Evolutionary conservation across 129 eudicot species (phyloP), one percentile per base, ranked within the genome.

Genomic region (Artemisia argyi): DNA sequence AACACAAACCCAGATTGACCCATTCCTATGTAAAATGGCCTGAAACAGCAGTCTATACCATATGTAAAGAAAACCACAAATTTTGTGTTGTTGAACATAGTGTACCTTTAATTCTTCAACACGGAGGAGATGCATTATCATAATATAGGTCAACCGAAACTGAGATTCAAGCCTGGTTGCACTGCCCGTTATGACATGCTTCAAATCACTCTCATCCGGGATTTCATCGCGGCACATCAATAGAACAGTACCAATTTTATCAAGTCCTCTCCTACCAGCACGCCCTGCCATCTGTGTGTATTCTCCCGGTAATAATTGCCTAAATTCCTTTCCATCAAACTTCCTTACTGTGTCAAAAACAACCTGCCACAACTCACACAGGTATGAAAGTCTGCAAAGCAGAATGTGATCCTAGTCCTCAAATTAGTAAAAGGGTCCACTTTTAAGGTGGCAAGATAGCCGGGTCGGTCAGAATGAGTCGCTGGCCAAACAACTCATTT

Each of bases 211-310:
- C 86, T 91, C 99, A 0, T 86, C 96, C 35, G 93, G 96, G 47
- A 95, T 85, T 68, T 90, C 99, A 85, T 95, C 97, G 75, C 99
- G 97, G 77, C 99, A 95, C 89, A 95, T 85, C 60, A 95, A 83
- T 52, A 88, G 80, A 65, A 95, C 99, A 6, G 95, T 95, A 60
- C 99, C 99, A 52, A 83, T 91, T 69, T 85, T 86, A 82, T 95
- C 99, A 28, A 95, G 99, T 68, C 99, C 99, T 81, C 99, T 86
- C 83, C 99, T 85, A 61, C 99, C 99, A 69, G 99, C 99, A 80
- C 99, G 99, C 17, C 99, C 99, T 59, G 99, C 97, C 99, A 95
- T 95, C 87, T 95, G 99, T 56, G 99, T 95, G 82, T 95, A 95
- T 80, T 95, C 99, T 60, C 99, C 97, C 8, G 99, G 96, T 76